Conservation (phyloP, 805 yeast genomes). For the Nakazawaea sp. region DNA sequence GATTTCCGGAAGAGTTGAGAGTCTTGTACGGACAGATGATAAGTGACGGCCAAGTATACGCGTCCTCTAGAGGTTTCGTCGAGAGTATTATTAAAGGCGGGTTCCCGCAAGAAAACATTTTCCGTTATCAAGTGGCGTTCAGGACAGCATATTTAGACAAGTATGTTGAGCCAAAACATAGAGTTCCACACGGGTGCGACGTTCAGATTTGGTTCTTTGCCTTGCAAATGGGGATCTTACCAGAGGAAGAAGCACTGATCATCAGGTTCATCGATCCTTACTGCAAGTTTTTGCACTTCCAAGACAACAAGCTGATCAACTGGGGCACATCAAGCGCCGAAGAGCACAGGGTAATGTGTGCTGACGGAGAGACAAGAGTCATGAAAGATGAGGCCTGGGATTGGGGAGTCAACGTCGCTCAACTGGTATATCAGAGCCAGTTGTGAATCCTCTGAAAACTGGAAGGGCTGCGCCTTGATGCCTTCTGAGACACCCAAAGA, state of each 20-base stretch:
- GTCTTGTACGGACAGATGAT: conserved; percentile 26
- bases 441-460: not conserved
- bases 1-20: conserved; percentile 17
- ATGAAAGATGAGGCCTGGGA: conserved; percentile 8
- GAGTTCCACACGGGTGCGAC: conserved; percentile 32
- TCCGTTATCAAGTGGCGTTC: conserved; percentile 25
- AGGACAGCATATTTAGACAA: conserved; percentile 21
- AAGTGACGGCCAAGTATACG: conserved; percentile 32
- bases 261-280: conserved; percentile 6
- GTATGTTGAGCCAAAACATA: conserved; percentile 13
- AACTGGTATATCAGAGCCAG: conserved; percentile 6
- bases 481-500: not conserved
- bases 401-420: conserved; percentile 10
- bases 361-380: conserved; percentile 6
- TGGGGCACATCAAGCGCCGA: conserved; percentile 7
- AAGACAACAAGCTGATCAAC: conserved; percentile 1
- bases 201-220: conserved; percentile 28
- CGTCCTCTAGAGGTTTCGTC: conserved; percentile 29
- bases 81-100: conserved; percentile 21
- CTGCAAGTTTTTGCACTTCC: conserved; percentile 5
- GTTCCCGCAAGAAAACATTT: conserved; percentile 21
- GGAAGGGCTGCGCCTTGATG: not conserved
- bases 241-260: conserved; percentile 17
- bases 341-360: conserved; percentile 8
- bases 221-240: conserved; percentile 19